phyloP scores from a whole-genome alignment of 1,139 yeast species.

The Sugiyamaella paludigena region DNA sequence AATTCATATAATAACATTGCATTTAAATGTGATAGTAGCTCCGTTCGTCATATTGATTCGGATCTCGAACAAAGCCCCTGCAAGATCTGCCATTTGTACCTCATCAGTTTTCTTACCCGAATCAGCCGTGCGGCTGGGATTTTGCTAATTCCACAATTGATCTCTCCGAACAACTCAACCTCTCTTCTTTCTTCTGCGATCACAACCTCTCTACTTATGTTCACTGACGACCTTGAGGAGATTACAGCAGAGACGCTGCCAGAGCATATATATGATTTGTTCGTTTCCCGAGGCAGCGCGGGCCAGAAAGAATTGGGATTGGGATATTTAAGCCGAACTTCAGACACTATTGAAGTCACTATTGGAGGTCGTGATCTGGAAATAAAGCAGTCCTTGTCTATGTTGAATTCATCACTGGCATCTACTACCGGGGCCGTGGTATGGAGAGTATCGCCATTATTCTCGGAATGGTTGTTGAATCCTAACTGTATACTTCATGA shows the following conservation, averaged over 20 bases:
- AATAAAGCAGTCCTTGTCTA: slow-evolving; percentile 38
- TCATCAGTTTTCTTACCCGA: too few relatives aligned
- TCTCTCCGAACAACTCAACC: too few relatives aligned
- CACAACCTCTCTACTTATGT: not conserved
- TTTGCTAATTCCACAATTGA: too few relatives aligned
- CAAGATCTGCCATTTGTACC: too few relatives aligned
- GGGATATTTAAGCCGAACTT: slow-evolving; percentile 48
- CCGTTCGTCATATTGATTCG: too few relatives aligned
- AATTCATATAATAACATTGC: not conserved
- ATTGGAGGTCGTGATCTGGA: slow-evolving; percentile 36
- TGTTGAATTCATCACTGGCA: slow-evolving; percentile 40
- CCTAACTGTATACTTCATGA: slow-evolving; percentile 3
- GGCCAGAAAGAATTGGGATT: slow-evolving; percentile 40
- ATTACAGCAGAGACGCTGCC: slow-evolving; percentile 37
- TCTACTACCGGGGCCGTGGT: slow-evolving; percentile 69
- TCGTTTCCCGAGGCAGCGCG: slow-evolving; percentile 39
- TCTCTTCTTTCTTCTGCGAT: too few relatives aligned
- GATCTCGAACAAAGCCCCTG: too few relatives aligned
- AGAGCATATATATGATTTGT: slow-evolving; percentile 52
- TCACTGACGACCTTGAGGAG: slow-evolving; percentile 25
- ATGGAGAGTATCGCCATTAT: slow-evolving; percentile 55
- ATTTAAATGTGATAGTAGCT: not conserved
- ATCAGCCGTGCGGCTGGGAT: too few relatives aligned
- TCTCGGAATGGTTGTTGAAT: slow-evolving; percentile 53
- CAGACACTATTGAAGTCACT: slow-evolving; percentile 36